phyloP scores from a whole-genome alignment of 768 basidiomycete genomes.

The Auricularia cornea region DNA sequence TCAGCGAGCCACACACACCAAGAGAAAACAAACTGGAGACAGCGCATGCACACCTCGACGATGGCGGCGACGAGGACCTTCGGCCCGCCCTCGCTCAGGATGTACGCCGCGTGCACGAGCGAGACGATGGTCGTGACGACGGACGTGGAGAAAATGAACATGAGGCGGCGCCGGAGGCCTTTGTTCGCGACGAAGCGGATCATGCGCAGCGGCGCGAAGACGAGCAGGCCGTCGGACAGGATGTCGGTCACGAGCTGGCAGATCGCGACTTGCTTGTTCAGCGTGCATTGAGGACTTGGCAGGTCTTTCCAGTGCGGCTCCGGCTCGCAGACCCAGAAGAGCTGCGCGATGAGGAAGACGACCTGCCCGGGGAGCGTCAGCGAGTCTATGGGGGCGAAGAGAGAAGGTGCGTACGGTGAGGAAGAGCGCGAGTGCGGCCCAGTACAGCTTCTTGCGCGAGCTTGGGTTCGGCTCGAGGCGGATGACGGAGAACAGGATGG shows the following conservation, averaged over 20 bases:
- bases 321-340: constrained; percentile 37
- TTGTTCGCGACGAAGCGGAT: constrained; percentile 35
- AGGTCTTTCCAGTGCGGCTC: constrained; percentile 32
- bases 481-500: constrained; percentile 47
- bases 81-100: constrained; percentile 24
- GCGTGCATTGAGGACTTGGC: constrained; percentile 31
- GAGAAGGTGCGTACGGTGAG: constrained; percentile 29
- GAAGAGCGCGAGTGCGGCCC: constrained; percentile 12
- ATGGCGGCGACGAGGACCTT: constrained; percentile 28
- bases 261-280: constrained; percentile 40
- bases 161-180: constrained; percentile 31
- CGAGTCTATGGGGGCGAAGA: constrained; percentile 43
- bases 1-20: background rate
- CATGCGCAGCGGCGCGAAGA: constrained; percentile 37
- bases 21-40: background rate
- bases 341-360: constrained; percentile 34
- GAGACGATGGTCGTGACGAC: constrained; percentile 39
- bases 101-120: constrained; percentile 36
- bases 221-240: constrained; percentile 37
- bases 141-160: constrained; percentile 47
- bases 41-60: constrained; percentile 30
- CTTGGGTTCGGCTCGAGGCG: constrained; percentile 37
- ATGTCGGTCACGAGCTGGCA: constrained; percentile 45
- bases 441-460: constrained; percentile 7
- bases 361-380: background rate